phyloP scores from a whole-genome alignment of 2,329 filamentous ascomycete genomes.

The Zymoseptoria pseudotritici region DNA sequence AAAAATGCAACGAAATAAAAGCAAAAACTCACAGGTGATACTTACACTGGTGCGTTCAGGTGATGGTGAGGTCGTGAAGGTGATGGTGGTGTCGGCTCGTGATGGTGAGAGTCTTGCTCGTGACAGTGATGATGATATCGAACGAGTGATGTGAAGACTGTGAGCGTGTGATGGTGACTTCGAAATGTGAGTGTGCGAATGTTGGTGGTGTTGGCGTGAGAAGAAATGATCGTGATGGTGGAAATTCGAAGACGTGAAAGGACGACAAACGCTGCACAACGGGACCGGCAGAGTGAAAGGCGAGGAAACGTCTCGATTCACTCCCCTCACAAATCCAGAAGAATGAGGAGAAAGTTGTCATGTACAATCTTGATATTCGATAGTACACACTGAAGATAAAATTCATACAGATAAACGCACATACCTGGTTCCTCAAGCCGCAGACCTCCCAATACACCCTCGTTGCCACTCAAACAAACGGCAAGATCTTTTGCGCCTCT shows the following conservation, averaged over 20 bases:
- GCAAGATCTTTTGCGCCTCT: neutral
- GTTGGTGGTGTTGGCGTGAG: neutral
- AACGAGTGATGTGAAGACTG: neutral
- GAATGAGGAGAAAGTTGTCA: neutral
- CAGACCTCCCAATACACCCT: neutral
- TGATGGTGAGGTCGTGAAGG: neutral
- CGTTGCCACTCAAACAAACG: neutral
- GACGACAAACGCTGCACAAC: neutral
- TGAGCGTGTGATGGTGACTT: neutral
- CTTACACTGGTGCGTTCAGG: neutral
- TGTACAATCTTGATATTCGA: neutral
- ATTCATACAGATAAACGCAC: neutral
- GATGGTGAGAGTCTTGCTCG: neutral
- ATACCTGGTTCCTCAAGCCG: neutral
- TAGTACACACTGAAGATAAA: neutral
- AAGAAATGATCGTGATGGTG: neutral
- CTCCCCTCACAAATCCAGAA: neutral
- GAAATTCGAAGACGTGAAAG: neutral
- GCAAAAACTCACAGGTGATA: neutral
- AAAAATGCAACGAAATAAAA: neutral
- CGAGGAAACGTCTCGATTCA: neutral
- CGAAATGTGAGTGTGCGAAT: neutral
- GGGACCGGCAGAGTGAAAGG: neutral
- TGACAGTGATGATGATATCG: neutral
- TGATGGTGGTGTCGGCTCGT: neutral